phyloP scores from a whole-genome alignment of 2,329 filamentous ascomycete species.

The Sclerotinia borealis region DNA sequence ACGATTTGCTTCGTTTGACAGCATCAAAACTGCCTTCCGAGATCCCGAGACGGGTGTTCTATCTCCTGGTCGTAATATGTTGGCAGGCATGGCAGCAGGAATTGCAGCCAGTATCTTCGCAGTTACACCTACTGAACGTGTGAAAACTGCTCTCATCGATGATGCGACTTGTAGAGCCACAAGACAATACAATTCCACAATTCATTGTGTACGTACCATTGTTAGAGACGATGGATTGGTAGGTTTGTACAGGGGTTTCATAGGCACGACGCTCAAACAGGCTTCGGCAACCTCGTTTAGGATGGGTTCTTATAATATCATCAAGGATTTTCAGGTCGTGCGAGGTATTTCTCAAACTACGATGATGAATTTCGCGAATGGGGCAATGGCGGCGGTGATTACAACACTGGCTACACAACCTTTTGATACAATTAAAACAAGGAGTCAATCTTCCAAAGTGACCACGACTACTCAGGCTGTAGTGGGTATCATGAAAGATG shows the following conservation, averaged over 20 bases:
- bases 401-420: conserved; percentile 56
- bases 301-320: conserved; percentile 38
- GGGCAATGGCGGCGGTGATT: conserved; percentile 52
- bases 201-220: conserved; percentile 33
- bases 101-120: conserved; percentile 56
- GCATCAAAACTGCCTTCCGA: conserved; percentile 58
- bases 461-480: conserved; percentile 52
- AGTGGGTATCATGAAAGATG: conserved; percentile 46
- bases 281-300: conserved; percentile 42
- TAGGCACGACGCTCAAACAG: conserved; percentile 43
- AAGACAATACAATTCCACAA: conserved; percentile 29
- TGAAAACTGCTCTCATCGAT: conserved; percentile 56
- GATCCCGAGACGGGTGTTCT: conserved; percentile 49
- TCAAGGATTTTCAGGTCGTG: conserved; percentile 42
- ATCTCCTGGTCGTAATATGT: conserved; percentile 49
- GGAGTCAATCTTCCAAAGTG: conserved; percentile 53
- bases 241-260: conserved; percentile 41
- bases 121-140: conserved; percentile 61
- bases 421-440: conserved; percentile 59
- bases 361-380: conserved; percentile 53
- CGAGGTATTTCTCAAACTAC: conserved; percentile 35
- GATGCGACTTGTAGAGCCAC: conserved; percentile 18
- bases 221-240: conserved; percentile 37
- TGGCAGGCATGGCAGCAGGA: conserved; percentile 59
- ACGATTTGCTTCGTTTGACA: conserved; percentile 60